Percentiles rank a stretch among this genome's conserved stretches.
Conservation (phyloP, 2,329 filamentous ascomycete genomes). For the Venturiaceae sp. region DNA sequence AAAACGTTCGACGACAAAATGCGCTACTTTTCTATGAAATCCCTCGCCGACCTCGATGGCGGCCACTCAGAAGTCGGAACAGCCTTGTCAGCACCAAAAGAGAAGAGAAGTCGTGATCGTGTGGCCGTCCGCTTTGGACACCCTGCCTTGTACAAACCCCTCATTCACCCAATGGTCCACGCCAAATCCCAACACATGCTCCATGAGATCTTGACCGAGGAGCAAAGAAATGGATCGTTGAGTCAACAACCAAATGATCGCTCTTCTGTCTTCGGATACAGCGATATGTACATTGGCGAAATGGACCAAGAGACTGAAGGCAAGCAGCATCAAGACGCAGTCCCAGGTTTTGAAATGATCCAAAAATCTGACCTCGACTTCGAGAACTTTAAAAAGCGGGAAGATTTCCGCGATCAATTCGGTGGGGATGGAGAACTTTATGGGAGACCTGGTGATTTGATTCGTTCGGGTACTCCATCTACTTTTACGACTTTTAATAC, state of each 20-base stretch:
- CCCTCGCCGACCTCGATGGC: slow-evolving; percentile 11
- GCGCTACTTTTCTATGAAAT: slow-evolving; percentile 4
- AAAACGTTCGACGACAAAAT: slow-evolving; percentile 4
- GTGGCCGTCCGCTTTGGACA: slow-evolving; percentile 8
- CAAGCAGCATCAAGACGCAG: neutral
- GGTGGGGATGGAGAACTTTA: slow-evolving; percentile 8
- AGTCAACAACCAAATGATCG: neutral
- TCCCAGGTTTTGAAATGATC: slow-evolving; percentile 5
- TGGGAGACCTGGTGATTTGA: slow-evolving; percentile 4
- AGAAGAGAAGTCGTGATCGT: neutral
- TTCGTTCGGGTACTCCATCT: neutral
- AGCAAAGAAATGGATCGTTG: neutral
- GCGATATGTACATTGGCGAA: slow-evolving; percentile 2
- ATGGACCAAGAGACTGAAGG: neutral
- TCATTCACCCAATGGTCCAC: slow-evolving; percentile 16
- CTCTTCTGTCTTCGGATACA: slow-evolving; percentile 1
- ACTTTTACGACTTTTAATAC: neutral
- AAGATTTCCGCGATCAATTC: slow-evolving; percentile 8
- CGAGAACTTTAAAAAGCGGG: slow-evolving; percentile 7
- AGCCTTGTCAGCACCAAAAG: neutral
- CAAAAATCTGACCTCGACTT: slow-evolving; percentile 6
- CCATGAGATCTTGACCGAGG: neutral
- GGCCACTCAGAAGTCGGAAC: neutral
- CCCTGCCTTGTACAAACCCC: slow-evolving; percentile 11
- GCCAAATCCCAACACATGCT: slow-evolving; percentile 7